Percentiles rank a stretch among this genome's conserved stretches.
These are phyloP conservation scores for Ustilago tritici DNA, from an alignment of 1,284 basidiomycete species.

Conservation along the genomic window DNA sequence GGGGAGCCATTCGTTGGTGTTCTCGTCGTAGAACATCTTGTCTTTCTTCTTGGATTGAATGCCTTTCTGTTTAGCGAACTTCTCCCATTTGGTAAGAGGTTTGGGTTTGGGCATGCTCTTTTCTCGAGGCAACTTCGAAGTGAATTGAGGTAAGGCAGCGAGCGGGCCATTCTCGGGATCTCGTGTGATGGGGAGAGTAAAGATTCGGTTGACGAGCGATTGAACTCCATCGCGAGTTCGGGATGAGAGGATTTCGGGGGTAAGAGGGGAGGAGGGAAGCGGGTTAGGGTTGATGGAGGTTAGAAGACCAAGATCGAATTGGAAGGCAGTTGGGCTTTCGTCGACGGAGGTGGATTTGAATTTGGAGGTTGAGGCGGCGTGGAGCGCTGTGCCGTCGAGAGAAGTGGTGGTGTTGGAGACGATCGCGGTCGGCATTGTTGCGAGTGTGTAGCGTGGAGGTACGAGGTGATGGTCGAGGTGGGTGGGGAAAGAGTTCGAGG, in stretches of 20 bases:
- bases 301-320: slow-evolving; percentile 84
- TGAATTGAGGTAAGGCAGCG: slow-evolving; percentile 78
- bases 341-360: slow-evolving; percentile 53
- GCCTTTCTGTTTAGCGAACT: slow-evolving; percentile 92
- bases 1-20: slow-evolving; percentile 90
- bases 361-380: slow-evolving; percentile 42
- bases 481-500: not conserved
- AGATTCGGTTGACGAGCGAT: slow-evolving; percentile 82
- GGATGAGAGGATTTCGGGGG: slow-evolving; percentile 76
- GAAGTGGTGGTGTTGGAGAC: slow-evolving; percentile 32
- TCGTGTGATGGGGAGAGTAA: slow-evolving; percentile 81
- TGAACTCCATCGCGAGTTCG: slow-evolving; percentile 89
- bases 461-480: not conserved
- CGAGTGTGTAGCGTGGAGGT: not conserved
- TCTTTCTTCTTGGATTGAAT: slow-evolving; percentile 82
- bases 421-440: slow-evolving; percentile 35
- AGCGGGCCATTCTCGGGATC: slow-evolving; percentile 83
- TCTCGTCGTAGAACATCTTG: slow-evolving; percentile 92
- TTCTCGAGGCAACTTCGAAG: slow-evolving; percentile 84
- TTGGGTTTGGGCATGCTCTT: slow-evolving; percentile 94
- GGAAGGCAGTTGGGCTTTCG: slow-evolving; percentile 82
- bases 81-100: slow-evolving; percentile 94
- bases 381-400: slow-evolving; percentile 42
- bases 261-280: slow-evolving; percentile 81
- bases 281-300: slow-evolving; percentile 88